phyloP scores from a whole-genome alignment of 768 basidiomycete genomes.

The Coprinellus micaceus region DNA sequence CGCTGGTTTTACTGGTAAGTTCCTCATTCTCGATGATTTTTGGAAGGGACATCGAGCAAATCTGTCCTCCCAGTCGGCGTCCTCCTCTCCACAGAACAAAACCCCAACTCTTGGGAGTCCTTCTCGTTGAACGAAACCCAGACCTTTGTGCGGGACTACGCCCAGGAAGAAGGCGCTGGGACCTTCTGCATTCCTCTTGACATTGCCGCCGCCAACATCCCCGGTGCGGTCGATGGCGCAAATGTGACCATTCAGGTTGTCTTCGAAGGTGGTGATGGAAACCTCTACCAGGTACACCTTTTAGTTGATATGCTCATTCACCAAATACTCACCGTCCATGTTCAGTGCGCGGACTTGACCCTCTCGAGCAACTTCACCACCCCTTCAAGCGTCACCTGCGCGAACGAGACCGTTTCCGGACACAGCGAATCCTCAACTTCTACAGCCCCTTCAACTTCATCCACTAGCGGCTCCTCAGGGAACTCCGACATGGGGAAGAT shows the following conservation, averaged over 20 bases:
- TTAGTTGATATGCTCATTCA: too few species aligned
- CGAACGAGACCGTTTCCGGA: not conserved
- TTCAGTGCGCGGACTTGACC: constrained; percentile 13
- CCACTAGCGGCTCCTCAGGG: not conserved
- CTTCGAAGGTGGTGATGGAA: constrained; percentile 15
- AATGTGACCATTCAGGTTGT: constrained; percentile 18
- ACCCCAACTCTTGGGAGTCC: constrained; percentile 51
- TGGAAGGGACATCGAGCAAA: not conserved
- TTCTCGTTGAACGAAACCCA: constrained; percentile 38
- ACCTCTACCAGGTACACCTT: constrained; percentile 12
- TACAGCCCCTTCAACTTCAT: not conserved
- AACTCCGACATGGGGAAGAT: not conserved
- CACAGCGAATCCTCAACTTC: not conserved
- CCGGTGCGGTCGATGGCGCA: constrained; percentile 13
- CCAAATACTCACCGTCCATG: not conserved
- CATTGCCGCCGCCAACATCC: constrained; percentile 10
- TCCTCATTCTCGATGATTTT: not conserved
- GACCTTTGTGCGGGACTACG: constrained; percentile 7
- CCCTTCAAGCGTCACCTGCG: constrained; percentile 2
- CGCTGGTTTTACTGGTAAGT: constrained; percentile 48
- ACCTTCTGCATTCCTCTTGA: constrained; percentile 16
- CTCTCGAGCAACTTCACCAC: constrained; percentile 10
- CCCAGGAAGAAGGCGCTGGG: constrained; percentile 7
- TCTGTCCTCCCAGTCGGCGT: constrained; percentile 32
- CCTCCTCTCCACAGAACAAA: constrained; percentile 42